Percentiles rank a stretch among this genome's conserved stretches.
phyloP scores from a whole-genome alignment of 1,284 basidiomycete genomes.

The Sporisorium sorghi region DNA sequence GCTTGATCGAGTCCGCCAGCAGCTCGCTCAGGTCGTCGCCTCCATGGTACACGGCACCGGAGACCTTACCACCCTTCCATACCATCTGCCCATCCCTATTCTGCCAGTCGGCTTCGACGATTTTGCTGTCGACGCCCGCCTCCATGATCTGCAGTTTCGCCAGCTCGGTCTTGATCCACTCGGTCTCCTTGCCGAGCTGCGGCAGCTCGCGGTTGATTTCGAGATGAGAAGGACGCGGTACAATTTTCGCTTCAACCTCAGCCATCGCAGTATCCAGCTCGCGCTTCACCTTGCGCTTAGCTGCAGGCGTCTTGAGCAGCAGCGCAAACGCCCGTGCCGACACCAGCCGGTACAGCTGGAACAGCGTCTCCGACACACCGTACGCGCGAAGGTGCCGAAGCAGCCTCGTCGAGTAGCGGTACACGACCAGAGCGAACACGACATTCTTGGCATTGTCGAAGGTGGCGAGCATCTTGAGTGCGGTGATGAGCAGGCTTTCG shows the following conservation, averaged over 20 bases:
- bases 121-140: constrained; percentile 38
- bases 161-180: constrained; percentile 61
- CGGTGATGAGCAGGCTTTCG: constrained; percentile 24
- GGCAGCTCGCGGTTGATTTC: constrained; percentile 53
- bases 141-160: constrained; percentile 60
- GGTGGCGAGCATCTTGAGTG: constrained; percentile 33
- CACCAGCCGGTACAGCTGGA: constrained; percentile 55
- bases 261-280: constrained; percentile 62
- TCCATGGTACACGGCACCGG: constrained; percentile 69
- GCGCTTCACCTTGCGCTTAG: constrained; percentile 56
- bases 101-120: constrained; percentile 42
- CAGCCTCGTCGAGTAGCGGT: constrained; percentile 42
- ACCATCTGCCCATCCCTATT: constrained; percentile 56
- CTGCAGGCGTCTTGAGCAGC: constrained; percentile 61
- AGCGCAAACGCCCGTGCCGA: constrained; percentile 48
- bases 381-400: constrained; percentile 60
- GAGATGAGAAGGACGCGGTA: constrained; percentile 50
- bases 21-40: constrained; percentile 63
- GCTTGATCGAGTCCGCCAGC: constrained; percentile 56
- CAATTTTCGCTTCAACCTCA: constrained; percentile 63
- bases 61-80: constrained; percentile 66
- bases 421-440: constrained; percentile 57
- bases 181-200: constrained; percentile 52
- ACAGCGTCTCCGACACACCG: constrained; percentile 53
- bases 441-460: constrained; percentile 58